A percentile compares a stretch with the other conserved stretches of the same genome.
Conservation (phyloP, 2,329 filamentous ascomycete species). For the Podosphaera fusca region DNA sequence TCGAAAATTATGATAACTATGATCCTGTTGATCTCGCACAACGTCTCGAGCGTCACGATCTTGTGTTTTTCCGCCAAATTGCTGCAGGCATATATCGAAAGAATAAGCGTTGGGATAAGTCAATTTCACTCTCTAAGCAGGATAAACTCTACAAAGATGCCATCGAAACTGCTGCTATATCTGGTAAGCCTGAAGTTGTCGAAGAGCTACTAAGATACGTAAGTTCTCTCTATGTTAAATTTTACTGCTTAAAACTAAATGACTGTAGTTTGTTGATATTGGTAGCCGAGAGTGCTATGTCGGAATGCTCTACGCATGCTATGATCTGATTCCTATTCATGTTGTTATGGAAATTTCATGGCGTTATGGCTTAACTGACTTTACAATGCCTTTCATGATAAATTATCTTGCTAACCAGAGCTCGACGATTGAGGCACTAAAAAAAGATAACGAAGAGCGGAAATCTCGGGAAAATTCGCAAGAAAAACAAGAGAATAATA, state of each 20-base stretch:
- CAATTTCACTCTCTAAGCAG: conserved; percentile 90
- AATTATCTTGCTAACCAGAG: conserved; percentile 88
- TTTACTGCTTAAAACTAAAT: not conserved
- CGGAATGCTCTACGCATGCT: conserved; percentile 98
- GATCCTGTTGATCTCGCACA: conserved; percentile 81
- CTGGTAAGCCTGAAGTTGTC: conserved; percentile 71
- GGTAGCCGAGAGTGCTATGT: conserved; percentile 98
- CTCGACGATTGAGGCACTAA: conserved; percentile 58
- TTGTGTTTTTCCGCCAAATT: conserved; percentile 98
- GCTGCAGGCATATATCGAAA: conserved; percentile 97
- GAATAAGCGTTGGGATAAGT: conserved; percentile 99
- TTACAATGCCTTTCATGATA: conserved; percentile 99
- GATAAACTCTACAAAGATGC: conserved; percentile 99
- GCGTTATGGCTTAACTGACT: conserved; percentile 84
- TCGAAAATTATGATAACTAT: conserved; percentile 98
- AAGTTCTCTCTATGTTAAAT: conserved; percentile 25
- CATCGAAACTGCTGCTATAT: conserved; percentile 90
- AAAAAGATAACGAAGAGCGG: conserved; percentile 89
- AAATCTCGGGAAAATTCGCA: conserved; percentile 49
- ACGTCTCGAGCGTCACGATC: conserved; percentile 86
- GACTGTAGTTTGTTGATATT: conserved; percentile 80
- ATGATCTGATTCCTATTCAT: conserved; percentile 85
- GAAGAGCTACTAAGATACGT: conserved; percentile 93
- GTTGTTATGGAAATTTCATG: conserved; percentile 89
- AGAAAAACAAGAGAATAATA: conserved; percentile 78